These are phyloP conservation scores for Solanum piurae DNA, from an alignment of 257 asterid species.

Conservation along the genomic window DNA sequence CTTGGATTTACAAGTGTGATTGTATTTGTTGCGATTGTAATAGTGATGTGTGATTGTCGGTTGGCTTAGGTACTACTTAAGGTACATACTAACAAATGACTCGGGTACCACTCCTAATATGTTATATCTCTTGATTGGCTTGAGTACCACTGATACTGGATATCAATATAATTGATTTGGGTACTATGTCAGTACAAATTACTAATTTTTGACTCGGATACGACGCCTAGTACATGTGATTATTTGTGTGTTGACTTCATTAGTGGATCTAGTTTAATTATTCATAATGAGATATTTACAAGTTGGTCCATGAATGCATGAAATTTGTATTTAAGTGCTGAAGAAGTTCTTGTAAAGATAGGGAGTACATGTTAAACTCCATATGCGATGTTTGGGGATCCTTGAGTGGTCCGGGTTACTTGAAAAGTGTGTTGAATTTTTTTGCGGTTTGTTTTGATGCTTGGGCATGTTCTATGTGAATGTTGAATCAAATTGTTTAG, in stretches of 20 bases:
- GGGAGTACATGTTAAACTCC: neutral
- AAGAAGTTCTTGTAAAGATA: neutral
- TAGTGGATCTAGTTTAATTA: too few species aligned
- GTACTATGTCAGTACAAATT: too few species aligned
- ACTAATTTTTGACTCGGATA: neutral
- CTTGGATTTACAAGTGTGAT: too few species aligned
- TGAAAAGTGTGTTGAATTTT: neutral
- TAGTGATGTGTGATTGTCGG: too few species aligned
- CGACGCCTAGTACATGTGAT: neutral
- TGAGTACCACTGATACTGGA: neutral
- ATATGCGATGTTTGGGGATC: neutral
- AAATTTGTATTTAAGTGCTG: too few species aligned
- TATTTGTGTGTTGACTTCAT: neutral
- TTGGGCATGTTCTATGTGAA: neutral
- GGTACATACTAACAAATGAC: too few species aligned
- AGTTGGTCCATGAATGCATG: neutral
- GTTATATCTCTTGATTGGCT: neutral
- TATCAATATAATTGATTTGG: too few species aligned
- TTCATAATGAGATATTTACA: neutral
- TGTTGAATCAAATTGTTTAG: neutral
- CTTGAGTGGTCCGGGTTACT: neutral
- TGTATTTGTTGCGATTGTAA: too few species aligned
- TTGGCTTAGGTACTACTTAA: too few species aligned
- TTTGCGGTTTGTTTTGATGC: too few species aligned
- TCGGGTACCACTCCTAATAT: neutral